These are phyloP conservation scores for Niveomyces coronatus DNA, from an alignment of 2,329 filamentous ascomycete species.

Conservation along the genomic window DNA sequence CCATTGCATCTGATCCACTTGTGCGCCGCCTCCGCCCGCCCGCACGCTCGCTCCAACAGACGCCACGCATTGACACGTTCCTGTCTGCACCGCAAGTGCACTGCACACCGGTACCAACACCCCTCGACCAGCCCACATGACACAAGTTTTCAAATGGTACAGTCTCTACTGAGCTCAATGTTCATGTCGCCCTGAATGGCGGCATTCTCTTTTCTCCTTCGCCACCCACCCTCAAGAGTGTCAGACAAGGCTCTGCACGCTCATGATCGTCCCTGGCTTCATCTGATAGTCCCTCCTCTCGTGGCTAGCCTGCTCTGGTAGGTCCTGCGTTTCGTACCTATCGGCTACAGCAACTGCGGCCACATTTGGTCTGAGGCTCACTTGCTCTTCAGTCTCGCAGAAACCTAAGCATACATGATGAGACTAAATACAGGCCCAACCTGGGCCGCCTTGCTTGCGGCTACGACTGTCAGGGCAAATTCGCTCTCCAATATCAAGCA, in stretches of 20 bases:
- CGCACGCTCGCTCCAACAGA: not conserved
- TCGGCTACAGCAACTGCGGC: conserved; percentile 1
- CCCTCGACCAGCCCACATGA: conserved; percentile 4
- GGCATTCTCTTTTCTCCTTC: not conserved
- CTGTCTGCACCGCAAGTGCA: too few species aligned
- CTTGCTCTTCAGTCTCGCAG: not conserved
- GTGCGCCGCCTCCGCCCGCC: not conserved
- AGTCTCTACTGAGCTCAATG: conserved; percentile 3
- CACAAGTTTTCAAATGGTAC: not conserved
- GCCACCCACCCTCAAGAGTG: not conserved
- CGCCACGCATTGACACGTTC: not conserved
- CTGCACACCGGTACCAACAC: too few species aligned
- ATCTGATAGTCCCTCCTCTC: conserved; percentile 1
- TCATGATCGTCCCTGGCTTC: not conserved
- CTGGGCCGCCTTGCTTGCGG: conserved; percentile 7
- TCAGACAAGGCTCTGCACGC: not conserved
- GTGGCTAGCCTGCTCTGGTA: not conserved
- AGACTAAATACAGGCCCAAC: not conserved
- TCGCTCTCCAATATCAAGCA: conserved; percentile 42
- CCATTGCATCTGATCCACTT: conserved; percentile 1
- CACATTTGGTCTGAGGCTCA: not conserved
- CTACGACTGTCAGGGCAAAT: conserved; percentile 18
- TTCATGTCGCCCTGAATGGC: not conserved
- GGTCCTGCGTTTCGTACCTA: not conserved
- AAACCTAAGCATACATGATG: not conserved